Base-by-base conservation (phyloP, 352 stramenopile genomes). In the Halophytophthora batemanensis region DNA sequence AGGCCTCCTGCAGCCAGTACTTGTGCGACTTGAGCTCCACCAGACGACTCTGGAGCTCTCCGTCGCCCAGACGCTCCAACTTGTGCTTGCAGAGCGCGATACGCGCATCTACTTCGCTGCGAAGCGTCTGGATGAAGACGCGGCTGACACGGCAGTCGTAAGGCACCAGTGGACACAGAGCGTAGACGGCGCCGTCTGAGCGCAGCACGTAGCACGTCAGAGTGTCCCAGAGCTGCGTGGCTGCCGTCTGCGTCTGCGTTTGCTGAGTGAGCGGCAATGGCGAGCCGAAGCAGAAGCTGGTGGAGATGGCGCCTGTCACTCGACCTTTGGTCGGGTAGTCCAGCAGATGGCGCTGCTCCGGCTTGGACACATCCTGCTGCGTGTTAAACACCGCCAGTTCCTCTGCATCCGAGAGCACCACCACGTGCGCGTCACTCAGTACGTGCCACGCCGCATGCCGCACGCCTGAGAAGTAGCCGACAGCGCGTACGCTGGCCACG, bases 21-120 rank as follows among this genome's bases (percentile, higher is more conserved):
- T 89, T 87, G 39, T 93, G 82, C 18, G 82, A 89, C 64, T 90
- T 91, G 35, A 93, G 68, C 51, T 85, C 73, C 0, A 73, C 64
- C 19, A 90, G 49, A 11, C 61, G 60, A 28, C 59, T 55, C 23
- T 82, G 57, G 12, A 85, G 40, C 31, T 41, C 42, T 19, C 22
- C 59, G 22, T 50, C 55, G 44, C 11, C 46, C 6, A 22, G 25
- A 4, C 28, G 37, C 3, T 64, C 40, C 38, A 66, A 56, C 38
- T 78, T 76, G 44, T 69, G 66, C 46, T 88, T 86, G 47, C 64
- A 69, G 18, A 87, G 45, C 23, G 55, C 22, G 10, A 93, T 65
- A 39, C 77, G 80, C 7, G 67, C 77, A 39, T 88, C 71, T 33
- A 90, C 74, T 52, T 90, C 77, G 37, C 50, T 77, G 22, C 64